Evolutionary conservation across 805 yeast species (phyloP).

Genomic region (Pichia thaimueangensis): DNA sequence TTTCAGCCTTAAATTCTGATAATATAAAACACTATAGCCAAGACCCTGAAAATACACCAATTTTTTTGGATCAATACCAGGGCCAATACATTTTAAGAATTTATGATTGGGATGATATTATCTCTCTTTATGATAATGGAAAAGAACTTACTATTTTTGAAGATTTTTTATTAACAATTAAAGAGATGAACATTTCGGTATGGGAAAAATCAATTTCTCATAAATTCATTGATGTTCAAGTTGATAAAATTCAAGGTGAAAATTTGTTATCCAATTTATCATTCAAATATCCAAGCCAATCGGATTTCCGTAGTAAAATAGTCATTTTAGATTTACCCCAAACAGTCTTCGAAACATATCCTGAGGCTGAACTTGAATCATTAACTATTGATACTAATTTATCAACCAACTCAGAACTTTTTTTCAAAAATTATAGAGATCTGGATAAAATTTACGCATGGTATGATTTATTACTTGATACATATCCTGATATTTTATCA

Average conservation of each 20-base stretch:
- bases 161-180: slow-evolving; percentile 18
- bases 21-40: slow-evolving; percentile 7
- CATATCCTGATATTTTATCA: slow-evolving; percentile 58
- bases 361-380: slow-evolving; percentile 20
- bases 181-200: slow-evolving; percentile 24
- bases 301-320: slow-evolving; percentile 29
- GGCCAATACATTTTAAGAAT: slow-evolving; percentile 42
- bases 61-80: slow-evolving; percentile 2
- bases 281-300: slow-evolving; percentile 3
- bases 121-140: too few species aligned
- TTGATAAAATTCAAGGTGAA: slow-evolving; percentile 19
- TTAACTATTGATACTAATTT: slow-evolving; percentile 4
- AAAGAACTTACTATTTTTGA: slow-evolving; percentile 13
- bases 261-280: slow-evolving; percentile 17
- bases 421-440: slow-evolving; percentile 66
- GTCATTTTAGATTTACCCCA: slow-evolving; percentile 54
- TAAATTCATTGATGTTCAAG: slow-evolving; percentile 43
- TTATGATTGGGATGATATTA: slow-evolving; percentile 23
- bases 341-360: slow-evolving; percentile 49
- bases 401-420: slow-evolving; percentile 37
- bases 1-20: neutral
- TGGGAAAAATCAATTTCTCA: slow-evolving; percentile 45
- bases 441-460: slow-evolving; percentile 65
- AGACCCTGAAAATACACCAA: neutral
- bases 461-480: slow-evolving; percentile 53